Base-by-base conservation (phyloP, 2,329 filamentous ascomycete genomes). In the Cladosporium sp. region DNA sequence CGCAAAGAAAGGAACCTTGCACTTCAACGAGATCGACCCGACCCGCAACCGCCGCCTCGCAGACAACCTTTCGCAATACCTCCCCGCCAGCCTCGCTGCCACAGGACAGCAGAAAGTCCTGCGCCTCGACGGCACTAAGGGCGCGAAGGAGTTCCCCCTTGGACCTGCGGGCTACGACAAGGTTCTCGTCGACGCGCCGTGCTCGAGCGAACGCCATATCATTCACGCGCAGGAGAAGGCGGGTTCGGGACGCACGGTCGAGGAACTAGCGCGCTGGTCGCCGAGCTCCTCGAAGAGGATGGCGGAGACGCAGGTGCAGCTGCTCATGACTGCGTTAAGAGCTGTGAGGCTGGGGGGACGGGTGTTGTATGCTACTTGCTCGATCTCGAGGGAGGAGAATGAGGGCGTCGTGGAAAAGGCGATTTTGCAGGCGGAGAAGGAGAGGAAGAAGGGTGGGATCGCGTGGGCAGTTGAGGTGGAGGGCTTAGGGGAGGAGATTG, bases 341-440 rank as follows among this genome's bases (percentile, higher is more conserved):
- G 68, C 66, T 9, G 68, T 66, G 2, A 65, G 61, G 19, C 50
- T 66, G 1, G 70, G 69, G 13, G 71, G 70, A 1, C 63, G 54
- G 1, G 65, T 73, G 6, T 59, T 73, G 37, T 74, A 74, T 53
- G 69, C 70, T 7, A 73, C 71, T 1, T 72, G 70, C 52, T 72
- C 71, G 10, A 59, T 73, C 9, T 68, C 70, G 53, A 55, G 52
- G 4, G 67, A 64, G 0, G 71, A 73, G 65, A 74, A 73, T 35
- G 71, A 74, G 49, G 66, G 64, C 10, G 71, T 73, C 10, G 54
- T 74, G 2, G 68, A 69, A 51, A 68, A 65, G 49, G 63, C 63
- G 34, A 31, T 68, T 11, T 63, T 62, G 28, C 56, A 65, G 34
- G 59, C 70, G 16, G 62, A 64, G 44, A 71, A 72, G 61, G 68